Conservation (phyloP, 2,329 filamentous ascomycete genomes). For the Ascochyta lentis region DNA sequence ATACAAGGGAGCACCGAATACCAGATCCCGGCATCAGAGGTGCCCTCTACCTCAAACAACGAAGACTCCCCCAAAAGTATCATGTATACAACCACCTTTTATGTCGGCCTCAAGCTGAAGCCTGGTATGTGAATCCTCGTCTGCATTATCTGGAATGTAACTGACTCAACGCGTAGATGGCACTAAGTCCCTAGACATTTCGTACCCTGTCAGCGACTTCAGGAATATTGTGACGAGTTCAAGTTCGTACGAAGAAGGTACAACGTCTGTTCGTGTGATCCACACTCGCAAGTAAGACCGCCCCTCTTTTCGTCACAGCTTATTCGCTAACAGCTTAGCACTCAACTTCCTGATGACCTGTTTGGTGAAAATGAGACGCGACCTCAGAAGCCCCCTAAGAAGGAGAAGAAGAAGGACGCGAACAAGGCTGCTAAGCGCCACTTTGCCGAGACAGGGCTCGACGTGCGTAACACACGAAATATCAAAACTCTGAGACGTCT, state of each 20-base stretch:
- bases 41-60: slow-evolving; percentile 51
- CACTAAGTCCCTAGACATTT: slow-evolving; percentile 76
- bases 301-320: not conserved
- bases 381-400: slow-evolving; percentile 54
- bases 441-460: slow-evolving; percentile 53
- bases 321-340: slow-evolving; percentile 60
- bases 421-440: slow-evolving; percentile 51
- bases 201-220: slow-evolving; percentile 84
- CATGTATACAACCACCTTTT: slow-evolving; percentile 90
- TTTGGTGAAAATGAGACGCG: slow-evolving; percentile 77
- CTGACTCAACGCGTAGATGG: slow-evolving; percentile 52
- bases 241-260: slow-evolving; percentile 75
- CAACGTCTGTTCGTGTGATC: slow-evolving; percentile 80
- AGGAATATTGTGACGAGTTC: slow-evolving; percentile 80
- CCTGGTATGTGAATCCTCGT: slow-evolving; percentile 64
- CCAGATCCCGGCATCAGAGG: slow-evolving; percentile 60
- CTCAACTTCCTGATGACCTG: slow-evolving; percentile 86
- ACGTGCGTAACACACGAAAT: slow-evolving; percentile 51
- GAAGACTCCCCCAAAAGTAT: slow-evolving; percentile 53
- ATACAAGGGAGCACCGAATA: slow-evolving; percentile 67
- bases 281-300: slow-evolving; percentile 81
- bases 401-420: slow-evolving; percentile 42
- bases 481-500: slow-evolving; percentile 27
- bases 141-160: not conserved
- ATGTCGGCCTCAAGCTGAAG: slow-evolving; percentile 84